Evolutionary conservation across 1,284 basidiomycete species (phyloP).

Genomic region (Acaromyces ingoldii): DNA sequence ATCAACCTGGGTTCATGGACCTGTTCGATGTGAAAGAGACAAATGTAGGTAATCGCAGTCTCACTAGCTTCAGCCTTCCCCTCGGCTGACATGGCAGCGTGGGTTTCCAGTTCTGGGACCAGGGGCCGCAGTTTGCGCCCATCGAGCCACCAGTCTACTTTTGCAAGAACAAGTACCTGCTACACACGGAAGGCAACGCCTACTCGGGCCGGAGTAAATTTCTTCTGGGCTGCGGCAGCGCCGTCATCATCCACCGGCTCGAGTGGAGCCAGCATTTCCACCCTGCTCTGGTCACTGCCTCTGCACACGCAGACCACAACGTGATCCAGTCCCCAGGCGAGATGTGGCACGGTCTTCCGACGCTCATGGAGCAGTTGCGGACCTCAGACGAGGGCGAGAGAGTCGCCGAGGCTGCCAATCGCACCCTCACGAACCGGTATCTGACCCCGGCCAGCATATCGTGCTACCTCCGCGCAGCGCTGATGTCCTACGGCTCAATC

Average conservation of each 20-base stretch:
- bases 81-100: too few species aligned
- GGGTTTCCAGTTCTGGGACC: too few species aligned
- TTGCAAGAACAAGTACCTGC: slow-evolving; percentile 29
- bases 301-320: too few species aligned
- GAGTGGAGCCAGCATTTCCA: slow-evolving; percentile 46
- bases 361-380: too few species aligned
- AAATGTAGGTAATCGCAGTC: too few species aligned
- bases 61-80: too few species aligned
- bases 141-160: slow-evolving; percentile 29
- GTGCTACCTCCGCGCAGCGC: slow-evolving; percentile 27
- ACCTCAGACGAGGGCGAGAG: too few species aligned
- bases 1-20: too few species aligned
- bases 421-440: slow-evolving; percentile 25
- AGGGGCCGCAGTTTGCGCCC: slow-evolving; percentile 14
- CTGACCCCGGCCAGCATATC: slow-evolving; percentile 22
- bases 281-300: slow-evolving; percentile 28
- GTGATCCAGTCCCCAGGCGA: too few species aligned
- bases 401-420: slow-evolving; percentile 12
- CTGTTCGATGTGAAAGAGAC: too few species aligned
- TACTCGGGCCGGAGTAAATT: slow-evolving; percentile 33
- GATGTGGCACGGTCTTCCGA: too few species aligned
- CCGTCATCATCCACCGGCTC: slow-evolving; percentile 24
- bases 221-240: slow-evolving; percentile 22
- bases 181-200: slow-evolving; percentile 39
- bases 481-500: slow-evolving; percentile 15